phyloP scores from a whole-genome alignment of 2,329 filamentous ascomycete species.

The Chaetomium sp. region DNA sequence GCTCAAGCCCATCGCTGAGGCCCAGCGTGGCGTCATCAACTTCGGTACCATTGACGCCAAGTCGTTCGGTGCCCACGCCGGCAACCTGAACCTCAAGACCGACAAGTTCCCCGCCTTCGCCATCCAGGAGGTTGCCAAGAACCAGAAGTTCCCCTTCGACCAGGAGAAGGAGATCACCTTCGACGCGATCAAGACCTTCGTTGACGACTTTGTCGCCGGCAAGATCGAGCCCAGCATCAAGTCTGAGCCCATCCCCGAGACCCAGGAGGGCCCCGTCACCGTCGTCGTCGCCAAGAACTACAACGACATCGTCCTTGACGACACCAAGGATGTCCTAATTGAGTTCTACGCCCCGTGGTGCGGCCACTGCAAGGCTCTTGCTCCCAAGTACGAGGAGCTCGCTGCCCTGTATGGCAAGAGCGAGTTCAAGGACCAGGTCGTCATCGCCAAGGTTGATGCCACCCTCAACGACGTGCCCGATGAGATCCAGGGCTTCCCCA shows the following conservation, averaged over 20 bases:
- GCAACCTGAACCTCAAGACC: constrained; percentile 94
- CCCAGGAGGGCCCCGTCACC: constrained; percentile 83
- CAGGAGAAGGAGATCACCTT: constrained; percentile 77
- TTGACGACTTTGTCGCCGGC: constrained; percentile 80
- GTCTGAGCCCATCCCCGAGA: constrained; percentile 94
- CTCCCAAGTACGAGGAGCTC: constrained; percentile 95
- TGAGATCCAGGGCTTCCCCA: constrained; percentile 96
- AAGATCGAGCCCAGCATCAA: constrained; percentile 97
- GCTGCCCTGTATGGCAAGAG: constrained; percentile 74
- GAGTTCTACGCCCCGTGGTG: constrained; percentile 99
- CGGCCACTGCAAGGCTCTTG: constrained; percentile 98
- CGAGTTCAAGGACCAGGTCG: constrained; percentile 79
- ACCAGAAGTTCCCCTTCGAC: constrained; percentile 95
- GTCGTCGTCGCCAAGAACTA: constrained; percentile 93
- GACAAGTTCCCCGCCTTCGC: constrained; percentile 97
- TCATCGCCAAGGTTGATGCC: constrained; percentile 97
- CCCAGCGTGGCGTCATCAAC: constrained; percentile 93
- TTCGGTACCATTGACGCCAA: constrained; percentile 97
- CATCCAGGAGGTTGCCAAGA: constrained; percentile 93
- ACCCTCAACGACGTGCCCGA: constrained; percentile 96
- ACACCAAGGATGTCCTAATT: constrained; percentile 93
- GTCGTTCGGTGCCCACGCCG: constrained; percentile 89
- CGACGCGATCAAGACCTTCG: constrained; percentile 74
- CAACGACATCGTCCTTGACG: constrained; percentile 85
- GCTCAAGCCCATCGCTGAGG: constrained; percentile 84